Base-by-base conservation (phyloP, 768 basidiomycete genomes). In the Rubroboletus pulcherrimus region DNA sequence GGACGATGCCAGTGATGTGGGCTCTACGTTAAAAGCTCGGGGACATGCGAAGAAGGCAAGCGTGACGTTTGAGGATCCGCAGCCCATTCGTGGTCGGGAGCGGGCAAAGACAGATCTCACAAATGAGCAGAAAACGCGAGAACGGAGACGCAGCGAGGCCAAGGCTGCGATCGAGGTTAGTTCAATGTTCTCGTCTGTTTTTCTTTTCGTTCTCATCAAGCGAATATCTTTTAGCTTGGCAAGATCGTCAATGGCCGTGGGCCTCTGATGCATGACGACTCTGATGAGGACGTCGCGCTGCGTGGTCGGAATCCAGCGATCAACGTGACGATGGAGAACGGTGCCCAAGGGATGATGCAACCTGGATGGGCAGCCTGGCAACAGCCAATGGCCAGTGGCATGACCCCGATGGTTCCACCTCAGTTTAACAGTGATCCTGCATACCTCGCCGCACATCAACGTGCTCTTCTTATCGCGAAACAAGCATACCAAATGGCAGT, bases 401-500 rank as follows among this genome's bases (percentile, higher is more conserved):
- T 63, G 67, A 26, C 24, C 0, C 49, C 61, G 49, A 70, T 80
- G 69, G 76, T 80, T 74, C 57, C 70, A 4, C 64, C 74, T 31
- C 73, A 75, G 49, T 77, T 69, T 26, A 15, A 73, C 56, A 66
- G 77, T 7, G 87, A 91, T 60, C 82, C 84, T 17, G 70, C 68
- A 19, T 84, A 82, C 67, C 59, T 90, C 31, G 84, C 78, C 5
- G 91, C 90, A 17, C 92, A 94, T 68, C 91, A 93, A 67, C 90
- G 91, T 55, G 92, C 92, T 3, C 90, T 94, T 82, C 74, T 91
- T 74, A 73, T 78, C 53, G 92, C 92, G 50, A 93, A 93, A 70
- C 92, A 93, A 70, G 85, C 91, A 4, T 94, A 91, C 66, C 92
- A 93, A 71, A 83, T 89, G 77, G 88, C 92, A 3, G 87, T 94